These are phyloP conservation scores for Quercus phellos DNA, from an alignment of 331 rosid species.

Conservation along the genomic window DNA sequence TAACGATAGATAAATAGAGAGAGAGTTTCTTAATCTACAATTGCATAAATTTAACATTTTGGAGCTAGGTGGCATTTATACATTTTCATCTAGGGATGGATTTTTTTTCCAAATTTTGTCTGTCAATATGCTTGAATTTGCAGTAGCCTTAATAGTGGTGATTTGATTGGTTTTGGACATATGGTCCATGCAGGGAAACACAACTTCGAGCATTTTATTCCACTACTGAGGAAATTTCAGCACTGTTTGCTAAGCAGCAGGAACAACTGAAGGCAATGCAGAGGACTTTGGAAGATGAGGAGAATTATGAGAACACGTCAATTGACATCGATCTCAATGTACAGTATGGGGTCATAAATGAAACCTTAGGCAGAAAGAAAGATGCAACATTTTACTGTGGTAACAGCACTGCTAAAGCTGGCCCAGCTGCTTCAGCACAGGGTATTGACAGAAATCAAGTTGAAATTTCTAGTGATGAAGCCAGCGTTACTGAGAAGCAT, in stretches of 20 bases:
- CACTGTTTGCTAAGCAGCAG: conserved; percentile 81
- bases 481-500: conserved; percentile 74
- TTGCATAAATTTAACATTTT: background rate
- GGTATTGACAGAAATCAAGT: conserved; percentile 35
- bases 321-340: conserved; percentile 56
- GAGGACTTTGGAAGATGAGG: conserved; percentile 89
- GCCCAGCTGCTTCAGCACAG: conserved; percentile 50
- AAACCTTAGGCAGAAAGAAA: conserved; percentile 32
- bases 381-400: conserved; percentile 30
- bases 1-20: background rate
- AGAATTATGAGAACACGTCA: conserved; percentile 76
- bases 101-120: conserved; percentile 17
- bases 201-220: conserved; percentile 93
- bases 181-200: conserved; percentile 65
- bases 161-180: background rate
- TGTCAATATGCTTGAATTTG: conserved; percentile 21
- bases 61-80: background rate
- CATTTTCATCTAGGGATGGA: background rate
- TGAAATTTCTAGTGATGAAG: conserved; percentile 65
- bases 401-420: conserved; percentile 40
- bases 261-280: conserved; percentile 92
- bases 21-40: background rate
- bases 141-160: background rate
- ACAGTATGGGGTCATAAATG: conserved; percentile 27
- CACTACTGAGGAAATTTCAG: conserved; percentile 87